phyloP scores from a whole-genome alignment of 257 asterid genomes.

The Fraxinus pennsylvanica region DNA sequence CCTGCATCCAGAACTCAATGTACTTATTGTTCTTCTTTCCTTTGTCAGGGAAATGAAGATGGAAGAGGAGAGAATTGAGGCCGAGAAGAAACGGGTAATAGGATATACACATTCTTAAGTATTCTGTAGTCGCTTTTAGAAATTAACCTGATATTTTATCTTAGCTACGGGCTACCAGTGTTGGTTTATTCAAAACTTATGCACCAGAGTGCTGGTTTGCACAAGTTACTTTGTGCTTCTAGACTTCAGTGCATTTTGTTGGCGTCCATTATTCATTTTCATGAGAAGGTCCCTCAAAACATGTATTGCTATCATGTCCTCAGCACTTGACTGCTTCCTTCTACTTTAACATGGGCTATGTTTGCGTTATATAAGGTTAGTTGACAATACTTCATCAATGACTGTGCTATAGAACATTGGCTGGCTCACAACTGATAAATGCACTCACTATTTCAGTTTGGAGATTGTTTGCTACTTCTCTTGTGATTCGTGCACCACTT shows the following conservation, averaged over 20 bases:
- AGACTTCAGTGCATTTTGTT: not conserved
- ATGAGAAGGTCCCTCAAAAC: not conserved
- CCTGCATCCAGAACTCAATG: not conserved
- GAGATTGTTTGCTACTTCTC: constrained; percentile 7
- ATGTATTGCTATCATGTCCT: constrained; percentile 7
- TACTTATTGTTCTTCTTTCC: constrained; percentile 26
- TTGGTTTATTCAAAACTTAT: not conserved
- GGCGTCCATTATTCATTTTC: not conserved
- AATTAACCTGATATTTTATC: not conserved
- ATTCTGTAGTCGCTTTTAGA: not conserved
- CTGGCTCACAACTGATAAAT: not conserved
- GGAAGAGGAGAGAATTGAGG: constrained; percentile 96
- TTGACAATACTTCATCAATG: not conserved
- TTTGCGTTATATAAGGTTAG: not conserved
- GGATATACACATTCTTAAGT: constrained; percentile 14
- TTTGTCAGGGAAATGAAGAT: constrained; percentile 91
- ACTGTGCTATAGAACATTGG: not conserved
- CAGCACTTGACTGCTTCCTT: not conserved
- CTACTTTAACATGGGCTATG: constrained; percentile 5
- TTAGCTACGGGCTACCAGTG: not conserved
- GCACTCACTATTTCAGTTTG: not conserved
- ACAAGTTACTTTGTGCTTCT: not conserved
- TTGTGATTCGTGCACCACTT: not conserved
- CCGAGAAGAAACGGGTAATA: constrained; percentile 86
- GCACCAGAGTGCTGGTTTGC: not conserved